Evolutionary conservation across 768 basidiomycete genomes (phyloP).

Genomic region (Lactarius evosmus): DNA sequence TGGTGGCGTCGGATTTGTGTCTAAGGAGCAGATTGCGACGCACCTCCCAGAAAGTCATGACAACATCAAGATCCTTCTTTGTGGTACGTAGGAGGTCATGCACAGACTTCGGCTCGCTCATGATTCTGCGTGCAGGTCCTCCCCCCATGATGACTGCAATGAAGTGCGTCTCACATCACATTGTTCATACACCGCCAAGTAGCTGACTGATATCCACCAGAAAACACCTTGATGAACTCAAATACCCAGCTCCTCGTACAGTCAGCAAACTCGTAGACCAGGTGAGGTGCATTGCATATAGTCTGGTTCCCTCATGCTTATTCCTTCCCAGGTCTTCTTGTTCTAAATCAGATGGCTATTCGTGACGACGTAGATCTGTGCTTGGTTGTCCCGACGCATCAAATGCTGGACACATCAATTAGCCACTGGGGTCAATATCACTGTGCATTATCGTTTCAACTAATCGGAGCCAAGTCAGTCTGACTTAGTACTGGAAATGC

Average conservation of each 20-base stretch:
- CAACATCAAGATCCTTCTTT: slow-evolving; percentile 85
- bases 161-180: slow-evolving; percentile 53
- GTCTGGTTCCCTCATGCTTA: slow-evolving; percentile 25
- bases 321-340: slow-evolving; percentile 39
- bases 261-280: slow-evolving; percentile 93
- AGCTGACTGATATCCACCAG: slow-evolving; percentile 39
- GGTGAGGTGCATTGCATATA: slow-evolving; percentile 41
- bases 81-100: slow-evolving; percentile 48
- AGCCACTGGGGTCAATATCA: not conserved
- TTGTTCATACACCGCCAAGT: slow-evolving; percentile 18
- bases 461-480: too few relatives aligned
- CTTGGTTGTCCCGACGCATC: too few relatives aligned
- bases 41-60: slow-evolving; percentile 62
- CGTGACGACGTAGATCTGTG: slow-evolving; percentile 1
- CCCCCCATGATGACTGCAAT: slow-evolving; percentile 77
- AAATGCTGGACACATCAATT: not conserved
- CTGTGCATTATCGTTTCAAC: not conserved
- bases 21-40: slow-evolving; percentile 85
- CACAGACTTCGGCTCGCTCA: slow-evolving; percentile 1
- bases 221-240: slow-evolving; percentile 85
- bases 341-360: slow-evolving; percentile 34
- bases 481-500: not conserved
- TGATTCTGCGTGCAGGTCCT: slow-evolving; percentile 44
- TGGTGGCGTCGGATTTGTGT: slow-evolving; percentile 89
- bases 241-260: slow-evolving; percentile 82